Percentiles rank a stretch among this genome's conserved stretches.
phyloP scores from a whole-genome alignment of 1,284 basidiomycete genomes.

The Rugosomyces carneus region DNA sequence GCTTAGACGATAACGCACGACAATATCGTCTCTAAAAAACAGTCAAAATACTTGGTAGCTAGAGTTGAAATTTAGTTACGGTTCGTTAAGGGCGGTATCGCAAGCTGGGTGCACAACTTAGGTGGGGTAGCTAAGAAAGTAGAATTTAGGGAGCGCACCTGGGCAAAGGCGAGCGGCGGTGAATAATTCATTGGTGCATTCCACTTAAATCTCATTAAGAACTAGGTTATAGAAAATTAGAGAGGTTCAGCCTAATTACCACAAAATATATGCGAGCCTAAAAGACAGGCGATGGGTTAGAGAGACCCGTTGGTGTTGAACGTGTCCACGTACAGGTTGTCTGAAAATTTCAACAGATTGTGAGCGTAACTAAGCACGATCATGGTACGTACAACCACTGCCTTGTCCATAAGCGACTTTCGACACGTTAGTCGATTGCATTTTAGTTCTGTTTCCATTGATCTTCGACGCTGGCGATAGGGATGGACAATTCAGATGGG shows the following conservation, averaged over 20 bases:
- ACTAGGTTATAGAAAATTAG: constrained; percentile 1
- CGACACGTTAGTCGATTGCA: constrained; percentile 74
- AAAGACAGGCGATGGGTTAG: constrained; percentile 1
- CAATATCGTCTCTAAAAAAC: constrained; percentile 69
- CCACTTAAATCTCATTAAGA: constrained; percentile 40
- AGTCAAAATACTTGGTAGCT: neutral
- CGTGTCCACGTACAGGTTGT: constrained; percentile 43
- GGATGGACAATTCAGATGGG: too few species aligned
- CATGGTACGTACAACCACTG: constrained; percentile 63
- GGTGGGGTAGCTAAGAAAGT: neutral
- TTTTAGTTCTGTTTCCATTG: constrained; percentile 54
- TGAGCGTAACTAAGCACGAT: neutral
- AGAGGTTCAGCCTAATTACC: constrained; percentile 35
- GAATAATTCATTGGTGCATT: constrained; percentile 80
- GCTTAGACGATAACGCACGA: constrained; percentile 39
- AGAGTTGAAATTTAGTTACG: constrained; percentile 36
- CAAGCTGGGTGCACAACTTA: constrained; percentile 45
- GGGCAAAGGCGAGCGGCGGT: constrained; percentile 70
- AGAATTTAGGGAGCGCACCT: constrained; percentile 31
- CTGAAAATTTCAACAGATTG: constrained; percentile 19
- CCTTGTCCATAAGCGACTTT: constrained; percentile 60
- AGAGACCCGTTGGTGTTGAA: neutral
- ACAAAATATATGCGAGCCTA: constrained; percentile 81
- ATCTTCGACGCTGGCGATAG: neutral
- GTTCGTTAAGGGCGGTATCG: constrained; percentile 71